Evolutionary conservation across 768 basidiomycete species (phyloP).

Genomic region (Suillus bovinus): DNA sequence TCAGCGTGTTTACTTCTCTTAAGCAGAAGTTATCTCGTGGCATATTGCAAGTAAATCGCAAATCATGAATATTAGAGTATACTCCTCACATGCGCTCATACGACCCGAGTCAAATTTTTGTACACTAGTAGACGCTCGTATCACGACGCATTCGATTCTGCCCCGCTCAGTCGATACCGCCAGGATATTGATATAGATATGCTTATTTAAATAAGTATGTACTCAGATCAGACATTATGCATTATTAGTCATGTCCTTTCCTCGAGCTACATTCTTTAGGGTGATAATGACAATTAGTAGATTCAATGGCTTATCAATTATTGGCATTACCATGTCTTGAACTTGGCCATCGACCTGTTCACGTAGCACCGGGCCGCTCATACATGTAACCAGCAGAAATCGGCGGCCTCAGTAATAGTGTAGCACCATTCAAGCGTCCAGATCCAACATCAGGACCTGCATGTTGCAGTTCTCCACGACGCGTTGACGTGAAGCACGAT

Average conservation of each 20-base stretch:
- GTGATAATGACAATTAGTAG: too few relatives aligned
- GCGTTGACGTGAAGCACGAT: neutral
- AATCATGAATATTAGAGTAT: neutral
- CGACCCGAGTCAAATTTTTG: neutral
- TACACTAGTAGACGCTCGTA: neutral
- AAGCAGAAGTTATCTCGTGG: slow-evolving; percentile 2
- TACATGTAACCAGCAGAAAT: too few relatives aligned
- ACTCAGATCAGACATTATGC: neutral
- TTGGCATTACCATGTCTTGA: too few relatives aligned
- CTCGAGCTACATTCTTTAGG: neutral
- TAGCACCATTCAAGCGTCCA: too few relatives aligned
- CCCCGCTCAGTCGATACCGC: neutral
- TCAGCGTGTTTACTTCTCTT: slow-evolving; percentile 14
- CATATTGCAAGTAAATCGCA: neutral
- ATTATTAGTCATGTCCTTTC: neutral
- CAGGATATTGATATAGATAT: neutral
- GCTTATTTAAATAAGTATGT: neutral
- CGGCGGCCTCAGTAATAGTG: too few relatives aligned
- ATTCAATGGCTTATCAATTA: too few relatives aligned
- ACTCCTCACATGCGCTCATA: neutral
- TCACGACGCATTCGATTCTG: neutral
- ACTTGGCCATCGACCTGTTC: too few relatives aligned
- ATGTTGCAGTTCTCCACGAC: neutral
- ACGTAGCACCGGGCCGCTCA: too few relatives aligned
- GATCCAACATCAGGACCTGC: too few relatives aligned